Base-by-base conservation (phyloP, 768 basidiomycete species). In the Lactarius pseudohatsudake region DNA sequence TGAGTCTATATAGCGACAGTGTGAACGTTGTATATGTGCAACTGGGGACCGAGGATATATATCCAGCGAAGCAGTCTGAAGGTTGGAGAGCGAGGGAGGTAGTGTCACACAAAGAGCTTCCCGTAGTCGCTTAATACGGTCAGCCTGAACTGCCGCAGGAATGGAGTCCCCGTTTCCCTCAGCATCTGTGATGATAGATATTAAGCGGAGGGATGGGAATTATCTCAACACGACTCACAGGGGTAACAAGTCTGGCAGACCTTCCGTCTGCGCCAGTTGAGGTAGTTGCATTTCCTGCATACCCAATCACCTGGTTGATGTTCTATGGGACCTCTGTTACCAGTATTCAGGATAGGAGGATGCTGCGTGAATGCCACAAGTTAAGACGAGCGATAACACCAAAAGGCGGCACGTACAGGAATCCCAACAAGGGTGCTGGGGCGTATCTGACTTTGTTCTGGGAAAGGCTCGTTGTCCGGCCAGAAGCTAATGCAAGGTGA, bases 241-340 rank as follows among this genome's bases (percentile, higher is more conserved):
- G 92, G 91, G 67, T 86, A 84, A 76, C 92, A 94, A 11, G 90
- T 92, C 81, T 94, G 92, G 78, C 92, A 94, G 66, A 94, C 92
- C 76, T 94, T 94, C 63, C 92, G 80, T 65, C 92, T 79, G 70
- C 92, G 82, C 92, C 92, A 94, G 75, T 94, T 94, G 70, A 92
- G 76, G 77, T 94, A 94, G 73, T 90, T 89, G 76, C 92, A 94
- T 74, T 89, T 91, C 69, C 81, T 80, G 77, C 92, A 94, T 64
- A 91, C 82, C 92, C 76, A 77, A 66, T 77, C 72, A 60, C 75
- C 75, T 50, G 86, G 86, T 73, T 81, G 88, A 77, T 92, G 90
- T 70, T 91, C 89, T 62, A 94, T 94, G 9, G 92, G 92, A 30
- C 92, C 92, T 64, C 89, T 84, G 76, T 94, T 94, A 1, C 92